These are phyloP conservation scores for Clonostachys rosea DNA, from an alignment of 2,329 filamentous ascomycete species.

Conservation along the genomic window DNA sequence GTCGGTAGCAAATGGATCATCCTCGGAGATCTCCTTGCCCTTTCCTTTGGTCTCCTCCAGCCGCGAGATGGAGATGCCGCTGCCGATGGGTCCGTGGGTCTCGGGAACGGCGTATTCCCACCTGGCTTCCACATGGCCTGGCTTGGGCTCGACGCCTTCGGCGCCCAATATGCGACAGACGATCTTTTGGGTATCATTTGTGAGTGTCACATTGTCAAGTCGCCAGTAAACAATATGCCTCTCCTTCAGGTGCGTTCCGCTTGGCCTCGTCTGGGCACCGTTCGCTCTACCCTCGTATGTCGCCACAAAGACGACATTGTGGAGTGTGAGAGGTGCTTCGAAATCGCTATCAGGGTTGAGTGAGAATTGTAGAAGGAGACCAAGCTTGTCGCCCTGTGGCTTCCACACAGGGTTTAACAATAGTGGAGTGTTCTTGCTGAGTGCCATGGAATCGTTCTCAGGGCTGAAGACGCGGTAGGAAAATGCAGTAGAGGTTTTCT, in stretches of 20 bases:
- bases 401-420: conserved; percentile 77
- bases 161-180: conserved; percentile 76
- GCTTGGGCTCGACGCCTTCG: conserved; percentile 63
- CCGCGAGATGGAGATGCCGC: conserved; percentile 61
- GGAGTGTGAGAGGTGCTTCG: conserved; percentile 36
- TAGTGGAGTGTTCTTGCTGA: conserved; percentile 62
- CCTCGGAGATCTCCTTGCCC: conserved; percentile 41
- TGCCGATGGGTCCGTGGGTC: conserved; percentile 32
- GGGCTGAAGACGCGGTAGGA: conserved; percentile 80
- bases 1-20: conserved; percentile 66
- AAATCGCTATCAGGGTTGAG: conserved; percentile 66
- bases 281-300: conserved; percentile 66
- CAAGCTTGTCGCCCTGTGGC: conserved; percentile 78
- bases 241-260: conserved; percentile 74
- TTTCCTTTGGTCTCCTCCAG: conserved; percentile 46
- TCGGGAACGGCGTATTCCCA: conserved; percentile 59
- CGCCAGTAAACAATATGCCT: conserved; percentile 78
- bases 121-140: conserved; percentile 75
- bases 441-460: conserved; percentile 5
- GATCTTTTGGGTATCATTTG: conserved; percentile 66
- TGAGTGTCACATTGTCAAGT: conserved; percentile 67
- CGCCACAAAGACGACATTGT: conserved; percentile 71
- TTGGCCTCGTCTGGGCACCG: conserved; percentile 71
- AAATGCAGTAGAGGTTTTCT: conserved; percentile 76
- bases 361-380: conserved; percentile 77